Evolutionary conservation across 1,284 basidiomycete species (phyloP), one percentile per base, ranked within the genome.

Genomic region (Heterobasidion annosum): DNA sequence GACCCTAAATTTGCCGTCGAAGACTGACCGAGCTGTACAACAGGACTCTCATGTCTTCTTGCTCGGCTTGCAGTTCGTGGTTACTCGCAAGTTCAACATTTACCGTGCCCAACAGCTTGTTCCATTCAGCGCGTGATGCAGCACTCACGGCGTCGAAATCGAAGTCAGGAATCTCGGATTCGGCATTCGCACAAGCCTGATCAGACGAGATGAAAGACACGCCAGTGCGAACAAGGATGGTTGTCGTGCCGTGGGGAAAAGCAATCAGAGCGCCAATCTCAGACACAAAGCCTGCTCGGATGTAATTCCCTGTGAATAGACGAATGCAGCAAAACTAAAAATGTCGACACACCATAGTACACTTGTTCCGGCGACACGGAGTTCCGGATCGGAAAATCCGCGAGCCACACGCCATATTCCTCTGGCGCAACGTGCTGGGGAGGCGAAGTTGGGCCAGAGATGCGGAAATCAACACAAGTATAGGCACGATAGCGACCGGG

Each of bases 401-500:
- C 75, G 34, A 78, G 65, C 72, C 76, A 85, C 0, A 74, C 73
- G 0, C 82, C 82, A 59, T 74, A 82, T 64, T 85, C 81, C 1
- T 67, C 71, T 0, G 70, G 68, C 8, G 58, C 8, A 2, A 64
- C 63, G 70, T 72, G 19, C 67, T 25, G 48, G 63, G 5, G 16
- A 12, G 34, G 8, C 10, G 37, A 40, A 40, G 37, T 12, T n/a
- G 25, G 25, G 25, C 25, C 4, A 34, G 77, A 74, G 2, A 79
- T 79, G 56, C 74, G 73, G 67, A 83, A 83, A 54, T 81, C 79
- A 1, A 81, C 76, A 58, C 82, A 84, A 0, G 78, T 76, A 59
- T 75, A 84, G 0, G 76, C 78, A n/a, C 68, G 69, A 60, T 82
- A 85, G 16, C 78, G 66, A 1, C 77, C 80, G 33, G 79, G 78